Conservation (phyloP, 2,329 filamentous ascomycete species). For the Paracamarosporium sp. region DNA sequence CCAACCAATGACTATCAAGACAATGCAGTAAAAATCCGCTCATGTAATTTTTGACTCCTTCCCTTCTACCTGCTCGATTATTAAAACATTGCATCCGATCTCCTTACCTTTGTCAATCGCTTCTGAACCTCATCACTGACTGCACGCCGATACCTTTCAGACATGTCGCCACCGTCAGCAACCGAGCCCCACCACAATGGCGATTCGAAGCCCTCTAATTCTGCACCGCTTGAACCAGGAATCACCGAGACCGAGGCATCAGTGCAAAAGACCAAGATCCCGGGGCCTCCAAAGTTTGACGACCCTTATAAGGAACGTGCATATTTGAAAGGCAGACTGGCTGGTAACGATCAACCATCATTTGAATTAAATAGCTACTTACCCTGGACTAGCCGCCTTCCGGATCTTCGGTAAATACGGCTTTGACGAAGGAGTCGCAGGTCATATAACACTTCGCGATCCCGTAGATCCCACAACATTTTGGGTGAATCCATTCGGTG, state of each 20-base stretch:
- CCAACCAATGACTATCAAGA: neutral
- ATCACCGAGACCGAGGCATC: slow-evolving; percentile 33
- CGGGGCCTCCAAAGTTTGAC: slow-evolving; percentile 43
- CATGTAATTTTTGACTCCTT: neutral
- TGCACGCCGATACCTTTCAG: neutral
- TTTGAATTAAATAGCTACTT: neutral
- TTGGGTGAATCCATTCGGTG: slow-evolving; percentile 73
- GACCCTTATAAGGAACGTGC: slow-evolving; percentile 46
- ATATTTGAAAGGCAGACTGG: slow-evolving; percentile 46
- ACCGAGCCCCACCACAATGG: slow-evolving; percentile 30
- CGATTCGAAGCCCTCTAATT: slow-evolving; percentile 32
- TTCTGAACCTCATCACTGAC: neutral
- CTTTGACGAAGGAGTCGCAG: slow-evolving; percentile 59
- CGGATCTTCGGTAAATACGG: slow-evolving; percentile 49
- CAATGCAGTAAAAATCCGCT: neutral
- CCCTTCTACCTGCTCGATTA: neutral
- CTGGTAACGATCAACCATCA: slow-evolving; percentile 10
- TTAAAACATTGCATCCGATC: too few relatives aligned
- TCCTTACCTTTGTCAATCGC: neutral
- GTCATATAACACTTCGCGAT: slow-evolving; percentile 68
- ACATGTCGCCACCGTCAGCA: slow-evolving; percentile 43
- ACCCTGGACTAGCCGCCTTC: slow-evolving; percentile 36
- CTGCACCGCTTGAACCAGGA: slow-evolving; percentile 41
- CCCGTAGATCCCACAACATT: slow-evolving; percentile 66
- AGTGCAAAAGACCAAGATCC: slow-evolving; percentile 31